phyloP scores from a whole-genome alignment of 176 grass and related monocot genomes.

The Eragrostis curvula region DNA sequence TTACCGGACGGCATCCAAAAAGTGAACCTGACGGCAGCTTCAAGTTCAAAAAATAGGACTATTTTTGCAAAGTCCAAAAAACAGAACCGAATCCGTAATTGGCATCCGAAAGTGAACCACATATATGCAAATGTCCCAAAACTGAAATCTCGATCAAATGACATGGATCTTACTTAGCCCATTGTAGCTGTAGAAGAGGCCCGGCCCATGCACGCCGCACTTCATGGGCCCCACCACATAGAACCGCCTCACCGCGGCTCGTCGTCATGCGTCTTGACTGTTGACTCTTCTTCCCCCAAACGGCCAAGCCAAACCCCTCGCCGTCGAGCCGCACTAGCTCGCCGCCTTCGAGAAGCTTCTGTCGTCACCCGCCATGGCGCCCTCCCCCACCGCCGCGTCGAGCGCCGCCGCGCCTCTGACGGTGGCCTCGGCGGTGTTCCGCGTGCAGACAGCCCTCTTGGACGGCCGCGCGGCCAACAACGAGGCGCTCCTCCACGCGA shows the following conservation, averaged over 20 bases:
- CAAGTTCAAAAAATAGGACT: too few relatives aligned
- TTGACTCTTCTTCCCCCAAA: background rate
- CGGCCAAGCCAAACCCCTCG: background rate
- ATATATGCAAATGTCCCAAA: too few relatives aligned
- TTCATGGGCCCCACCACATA: background rate
- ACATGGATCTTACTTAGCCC: too few relatives aligned
- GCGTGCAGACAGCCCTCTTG: conserved; percentile 67
- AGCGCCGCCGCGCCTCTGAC: conserved; percentile 2
- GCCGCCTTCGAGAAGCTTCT: background rate
- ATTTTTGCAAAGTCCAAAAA: too few relatives aligned
- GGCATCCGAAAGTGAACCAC: too few relatives aligned
- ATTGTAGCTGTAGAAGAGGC: background rate
- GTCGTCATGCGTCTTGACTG: background rate
- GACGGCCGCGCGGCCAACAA: conserved; percentile 47
- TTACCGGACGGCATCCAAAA: too few relatives aligned
- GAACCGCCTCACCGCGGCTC: background rate
- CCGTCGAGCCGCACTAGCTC: background rate
- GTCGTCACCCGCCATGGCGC: background rate
- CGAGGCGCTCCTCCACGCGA: conserved; percentile 55
- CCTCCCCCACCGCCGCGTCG: background rate
- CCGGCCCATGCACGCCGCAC: background rate
- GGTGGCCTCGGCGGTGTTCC: conserved; percentile 45
- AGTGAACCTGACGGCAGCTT: too few relatives aligned
- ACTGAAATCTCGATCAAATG: too few relatives aligned
- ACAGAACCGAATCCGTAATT: too few relatives aligned